phyloP scores from a whole-genome alignment of 495 filamentous ascomycete species.

The Xylona heveae region DNA sequence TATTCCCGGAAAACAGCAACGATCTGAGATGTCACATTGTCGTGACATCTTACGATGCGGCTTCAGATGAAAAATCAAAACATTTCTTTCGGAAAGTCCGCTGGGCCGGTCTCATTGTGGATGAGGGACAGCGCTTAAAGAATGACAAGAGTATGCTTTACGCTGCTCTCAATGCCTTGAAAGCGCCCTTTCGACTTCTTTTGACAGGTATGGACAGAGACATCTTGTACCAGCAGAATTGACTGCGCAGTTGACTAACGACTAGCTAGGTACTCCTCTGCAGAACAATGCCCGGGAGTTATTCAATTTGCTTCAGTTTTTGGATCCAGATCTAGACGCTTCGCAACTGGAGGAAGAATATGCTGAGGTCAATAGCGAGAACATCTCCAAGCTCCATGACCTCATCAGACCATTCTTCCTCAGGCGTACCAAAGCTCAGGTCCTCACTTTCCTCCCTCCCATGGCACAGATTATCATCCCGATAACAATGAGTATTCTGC shows the following conservation, averaged over 20 bases:
- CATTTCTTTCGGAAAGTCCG: slow-evolving; percentile 40
- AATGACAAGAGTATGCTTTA: slow-evolving; percentile 78
- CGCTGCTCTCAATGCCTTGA: slow-evolving; percentile 42
- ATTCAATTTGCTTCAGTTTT: slow-evolving; percentile 88
- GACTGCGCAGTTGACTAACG: slow-evolving; percentile 9
- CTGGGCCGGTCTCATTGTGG: slow-evolving; percentile 81
- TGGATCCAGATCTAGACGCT: slow-evolving; percentile 51
- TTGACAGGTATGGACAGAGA: slow-evolving; percentile 34
- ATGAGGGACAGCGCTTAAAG: slow-evolving; percentile 92
- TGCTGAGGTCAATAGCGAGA: slow-evolving; percentile 51
- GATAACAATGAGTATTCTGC: slow-evolving; percentile 74
- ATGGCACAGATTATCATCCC: slow-evolving; percentile 91
- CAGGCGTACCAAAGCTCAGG: slow-evolving; percentile 70
- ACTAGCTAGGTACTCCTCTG: slow-evolving; percentile 46
- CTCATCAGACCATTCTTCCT: slow-evolving; percentile 71
- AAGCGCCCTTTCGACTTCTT: slow-evolving; percentile 58
- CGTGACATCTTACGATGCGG: slow-evolving; percentile 84
- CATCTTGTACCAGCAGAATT: neutral
- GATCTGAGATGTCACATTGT: slow-evolving; percentile 72
- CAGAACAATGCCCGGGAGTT: slow-evolving; percentile 91
- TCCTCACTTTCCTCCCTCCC: slow-evolving; percentile 72
- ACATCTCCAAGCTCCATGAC: slow-evolving; percentile 57
- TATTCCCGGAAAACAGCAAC: slow-evolving; percentile 42
- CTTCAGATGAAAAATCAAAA: slow-evolving; percentile 41
- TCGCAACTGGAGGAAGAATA: slow-evolving; percentile 54